Base-by-base conservation (phyloP, 768 basidiomycete species). In the Suillus paluster region DNA sequence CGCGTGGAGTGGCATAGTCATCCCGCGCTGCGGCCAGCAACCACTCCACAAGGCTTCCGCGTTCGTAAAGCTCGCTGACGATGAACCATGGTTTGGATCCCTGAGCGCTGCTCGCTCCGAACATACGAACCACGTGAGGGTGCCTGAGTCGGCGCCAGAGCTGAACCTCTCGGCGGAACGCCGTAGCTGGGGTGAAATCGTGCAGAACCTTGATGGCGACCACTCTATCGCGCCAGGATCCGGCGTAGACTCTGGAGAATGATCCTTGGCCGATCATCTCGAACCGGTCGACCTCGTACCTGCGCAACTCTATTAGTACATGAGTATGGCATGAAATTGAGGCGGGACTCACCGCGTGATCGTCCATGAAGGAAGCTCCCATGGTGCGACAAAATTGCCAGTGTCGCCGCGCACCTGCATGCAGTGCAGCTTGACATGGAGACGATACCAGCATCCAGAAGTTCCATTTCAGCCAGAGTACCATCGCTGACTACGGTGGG, bases 51-150 rank as follows among this genome's bases (percentile, higher is more conserved):
- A 94, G 75, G 65, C 83, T 87, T 25, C 91, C 90, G 42, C 89
- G 79, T 64, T 82, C 75, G 75, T 84, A 80, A 71, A 90, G 92
- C 41, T 90, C 88, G 67, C 86, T 88, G 53, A 95, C 91, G 56
- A 91, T 83, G 76, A 90, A 92, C 86, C 87, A 93, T 14, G 90
- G 91, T 14, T 86, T 84, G 45, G 88, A 86, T 25, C 85, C 84
- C 9, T 80, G 78, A 0, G 90, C 81, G 66, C 87, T 90, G 30
- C 89, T 91, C 12, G 94, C 94, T 1, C 93, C 94, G 64, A 84
- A 88, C 27, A 95, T 80, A 65, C 85, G 82, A 48, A 94, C 77
- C 4, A 95, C 87, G 66, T 91, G 86, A 12, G 83, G 81, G 68
- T 94, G 92, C 59, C 73, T 75, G 11, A 95, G 80, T 4, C 74